A percentile compares a stretch with the other conserved stretches of the same genome.
phyloP scores from a whole-genome alignment of 2,329 filamentous ascomycete genomes.

The Dactylellina drechsleri region DNA sequence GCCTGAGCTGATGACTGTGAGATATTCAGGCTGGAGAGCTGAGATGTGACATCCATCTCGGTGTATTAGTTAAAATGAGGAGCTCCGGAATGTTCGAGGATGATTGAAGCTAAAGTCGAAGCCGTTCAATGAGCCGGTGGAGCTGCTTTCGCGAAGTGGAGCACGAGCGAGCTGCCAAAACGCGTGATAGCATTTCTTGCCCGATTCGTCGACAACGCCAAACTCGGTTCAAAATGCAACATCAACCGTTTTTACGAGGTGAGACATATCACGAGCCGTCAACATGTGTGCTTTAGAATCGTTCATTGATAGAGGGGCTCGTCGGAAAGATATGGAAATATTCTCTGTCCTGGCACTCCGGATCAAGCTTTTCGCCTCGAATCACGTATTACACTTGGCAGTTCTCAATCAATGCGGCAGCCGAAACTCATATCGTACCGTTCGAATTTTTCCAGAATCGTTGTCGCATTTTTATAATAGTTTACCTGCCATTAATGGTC shows the following conservation, averaged over 20 bases:
- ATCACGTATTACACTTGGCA: conserved; percentile 2
- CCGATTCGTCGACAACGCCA: conserved; percentile 1
- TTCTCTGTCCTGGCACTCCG: neutral
- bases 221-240: neutral
- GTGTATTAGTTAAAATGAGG: neutral
- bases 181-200: neutral
- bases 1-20: neutral
- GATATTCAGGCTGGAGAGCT: neutral
- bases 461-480: conserved; percentile 1
- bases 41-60: neutral
- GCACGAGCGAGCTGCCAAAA: neutral
- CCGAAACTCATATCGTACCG: neutral
- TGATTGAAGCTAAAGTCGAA: neutral
- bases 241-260: neutral
- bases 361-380: conserved; percentile 6
- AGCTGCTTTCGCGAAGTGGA: neutral
- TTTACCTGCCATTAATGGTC: too few relatives aligned
- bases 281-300: neutral
- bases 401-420: conserved; percentile 7
- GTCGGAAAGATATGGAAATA: conserved; percentile 1
- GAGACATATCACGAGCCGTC: conserved; percentile 9
- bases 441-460: neutral
- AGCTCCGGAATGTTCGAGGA: neutral
- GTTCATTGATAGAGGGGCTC: neutral
- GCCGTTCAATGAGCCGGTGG: neutral